Evolutionary conservation across 2,329 filamentous ascomycete genomes (phyloP), one percentile per base, ranked within the genome.

Genomic region (Scedosporium apiospermum): DNA sequence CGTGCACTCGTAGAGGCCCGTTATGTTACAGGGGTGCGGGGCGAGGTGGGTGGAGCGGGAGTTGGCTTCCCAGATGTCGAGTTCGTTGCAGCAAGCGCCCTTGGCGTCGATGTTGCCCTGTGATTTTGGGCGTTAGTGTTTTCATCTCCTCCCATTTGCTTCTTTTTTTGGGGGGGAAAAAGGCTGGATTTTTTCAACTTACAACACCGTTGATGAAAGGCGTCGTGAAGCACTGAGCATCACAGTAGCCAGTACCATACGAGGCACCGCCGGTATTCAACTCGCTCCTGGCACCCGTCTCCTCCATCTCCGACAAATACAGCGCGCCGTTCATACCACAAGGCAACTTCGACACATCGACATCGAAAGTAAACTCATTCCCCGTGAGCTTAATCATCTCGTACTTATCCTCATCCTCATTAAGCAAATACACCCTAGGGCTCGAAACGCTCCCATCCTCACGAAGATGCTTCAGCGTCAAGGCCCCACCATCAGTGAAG

Each of bases 281-380:
- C 0, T 77, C 69, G 68, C 80, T 82, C 67, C 78, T 65, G 38
- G 85, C 87, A 67, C 88, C 88, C 67, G 87, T 82, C 6, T 77
- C 74, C 10, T 82, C 78, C 77, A 79, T 79, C 70, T 78, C 76
- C 21, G 74, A 76, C 14, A 88, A 80, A 73, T 88, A 88, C 38
- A 88, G 71, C 18, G 86, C 86, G 64, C 86, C 86, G 71, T 89
- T 89, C 70, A 89, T 76, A 63, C 87, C 87, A 66, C 87, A 89
- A 14, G 83, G 82, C 38, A 88, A 76, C 66, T 82, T 79, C 27
- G 84, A 86, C 53, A 86, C 80, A 68, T 89, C 86, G 4, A 88
- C 85, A 57, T 88, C 85, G 63, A 89, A 88, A 14, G 82, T 82
- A 69, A 89, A 81, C 71, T 89, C 86, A 65, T 81, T 74, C 68